Percentiles rank a stretch among this genome's conserved stretches.
Conservation (phyloP, 768 basidiomycete species). For the Mycena alexandri region DNA sequence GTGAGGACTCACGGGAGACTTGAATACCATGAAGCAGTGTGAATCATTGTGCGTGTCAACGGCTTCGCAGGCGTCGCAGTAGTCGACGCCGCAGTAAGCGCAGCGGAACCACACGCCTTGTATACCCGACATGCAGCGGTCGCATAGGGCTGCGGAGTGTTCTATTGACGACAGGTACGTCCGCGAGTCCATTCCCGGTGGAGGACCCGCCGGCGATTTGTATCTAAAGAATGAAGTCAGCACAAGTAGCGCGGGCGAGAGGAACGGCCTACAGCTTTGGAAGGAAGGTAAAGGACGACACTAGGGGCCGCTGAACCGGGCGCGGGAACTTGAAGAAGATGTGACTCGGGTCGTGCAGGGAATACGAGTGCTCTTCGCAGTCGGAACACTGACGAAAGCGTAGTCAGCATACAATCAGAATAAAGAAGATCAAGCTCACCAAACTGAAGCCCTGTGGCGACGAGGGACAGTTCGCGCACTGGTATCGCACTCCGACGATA, state of each 20-base stretch:
- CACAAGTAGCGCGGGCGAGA: constrained; percentile 11
- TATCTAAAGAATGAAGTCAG: constrained; percentile 65
- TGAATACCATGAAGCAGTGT: constrained; percentile 91
- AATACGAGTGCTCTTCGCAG: constrained; percentile 85
- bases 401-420: neutral
- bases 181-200: constrained; percentile 56
- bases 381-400: constrained; percentile 70
- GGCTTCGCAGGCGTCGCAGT: constrained; percentile 87
- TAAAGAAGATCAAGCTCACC: constrained; percentile 58
- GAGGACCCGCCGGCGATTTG: constrained; percentile 70
- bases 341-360: constrained; percentile 86
- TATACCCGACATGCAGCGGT: constrained; percentile 86
- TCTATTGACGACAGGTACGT: constrained; percentile 69
- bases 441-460: constrained; percentile 77
- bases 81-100: constrained; percentile 86
- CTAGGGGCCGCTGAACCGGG: constrained; percentile 72
- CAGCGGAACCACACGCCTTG: constrained; percentile 93
- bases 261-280: constrained; percentile 70
- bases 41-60: constrained; percentile 85
- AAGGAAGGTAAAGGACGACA: constrained; percentile 69
- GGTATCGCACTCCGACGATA: constrained; percentile 86
- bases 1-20: constrained; percentile 70
- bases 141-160: constrained; percentile 83
- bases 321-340: constrained; percentile 90
- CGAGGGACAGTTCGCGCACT: constrained; percentile 92